Evolutionary conservation across 2,329 filamentous ascomycete genomes (phyloP).

Genomic region (Ceratocystis cubensis): DNA sequence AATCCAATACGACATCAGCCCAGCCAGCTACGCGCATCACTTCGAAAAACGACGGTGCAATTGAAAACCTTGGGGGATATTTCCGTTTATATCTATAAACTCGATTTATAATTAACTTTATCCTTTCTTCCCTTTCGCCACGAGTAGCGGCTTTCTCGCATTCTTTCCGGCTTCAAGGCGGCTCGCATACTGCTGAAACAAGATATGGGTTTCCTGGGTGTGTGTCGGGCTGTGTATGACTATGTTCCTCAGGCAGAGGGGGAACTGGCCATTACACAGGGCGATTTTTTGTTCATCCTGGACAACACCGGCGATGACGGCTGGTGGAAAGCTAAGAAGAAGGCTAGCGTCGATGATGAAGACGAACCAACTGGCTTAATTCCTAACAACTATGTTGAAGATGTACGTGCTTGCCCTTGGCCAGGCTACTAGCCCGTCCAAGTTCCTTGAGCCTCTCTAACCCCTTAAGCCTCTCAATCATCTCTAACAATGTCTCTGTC

Average conservation of each 20-base stretch:
- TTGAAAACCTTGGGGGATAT: neutral
- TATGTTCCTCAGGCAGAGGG: slow-evolving; percentile 77
- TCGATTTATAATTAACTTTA: neutral
- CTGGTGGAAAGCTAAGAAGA: slow-evolving; percentile 97
- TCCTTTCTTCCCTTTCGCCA: neutral
- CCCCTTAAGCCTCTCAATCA: neutral
- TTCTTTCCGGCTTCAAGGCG: neutral
- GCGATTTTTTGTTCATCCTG: slow-evolving; percentile 76
- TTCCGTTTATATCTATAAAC: neutral
- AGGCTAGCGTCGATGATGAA: slow-evolving; percentile 67
- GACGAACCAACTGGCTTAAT: slow-evolving; percentile 84
- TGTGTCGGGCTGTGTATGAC: slow-evolving; percentile 86
- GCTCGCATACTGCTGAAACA: neutral
- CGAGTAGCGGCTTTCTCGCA: neutral
- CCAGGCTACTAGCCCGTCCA: neutral
- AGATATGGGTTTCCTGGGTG: slow-evolving; percentile 77
- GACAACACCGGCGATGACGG: slow-evolving; percentile 66
- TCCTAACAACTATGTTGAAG: slow-evolving; percentile 88
- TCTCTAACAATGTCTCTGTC: slow-evolving; percentile 17
- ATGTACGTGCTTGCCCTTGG: slow-evolving; percentile 41
- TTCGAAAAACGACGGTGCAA: neutral
- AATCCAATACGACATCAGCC: neutral
- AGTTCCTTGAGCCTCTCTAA: neutral
- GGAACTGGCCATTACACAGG: slow-evolving; percentile 73
- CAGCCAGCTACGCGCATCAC: slow-evolving; percentile 3